Conservation (phyloP, 805 yeast genomes). For the Isabelozyma heimii region DNA sequence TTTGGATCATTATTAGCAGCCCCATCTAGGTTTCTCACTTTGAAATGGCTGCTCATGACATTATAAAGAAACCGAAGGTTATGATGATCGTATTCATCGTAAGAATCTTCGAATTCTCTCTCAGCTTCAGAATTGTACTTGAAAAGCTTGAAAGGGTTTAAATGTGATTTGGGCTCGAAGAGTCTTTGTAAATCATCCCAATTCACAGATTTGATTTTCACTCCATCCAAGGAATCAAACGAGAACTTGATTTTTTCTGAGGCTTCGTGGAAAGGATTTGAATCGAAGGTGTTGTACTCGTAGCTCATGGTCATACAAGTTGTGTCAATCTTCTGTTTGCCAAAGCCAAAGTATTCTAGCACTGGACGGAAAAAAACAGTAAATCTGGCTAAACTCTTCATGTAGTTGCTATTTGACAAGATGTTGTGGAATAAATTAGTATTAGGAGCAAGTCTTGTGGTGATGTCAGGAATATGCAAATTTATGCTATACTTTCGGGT, state of each 20-base stretch:
- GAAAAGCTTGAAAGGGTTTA: constrained; percentile 20
- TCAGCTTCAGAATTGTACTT: constrained; percentile 1
- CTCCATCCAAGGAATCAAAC: constrained; percentile 24
- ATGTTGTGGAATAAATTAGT: constrained; percentile 13
- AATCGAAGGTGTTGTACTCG: constrained; percentile 30
- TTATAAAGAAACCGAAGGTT: constrained; percentile 30
- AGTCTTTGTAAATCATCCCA: constrained; percentile 23
- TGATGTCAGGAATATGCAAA: constrained; percentile 43
- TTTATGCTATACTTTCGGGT: constrained; percentile 32
- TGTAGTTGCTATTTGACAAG: constrained; percentile 4
- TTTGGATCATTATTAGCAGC: constrained; percentile 16
- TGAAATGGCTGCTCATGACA: constrained; percentile 29
- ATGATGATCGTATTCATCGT: constrained; percentile 25
- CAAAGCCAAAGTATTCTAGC: constrained; percentile 10
- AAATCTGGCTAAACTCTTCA: constrained; percentile 8
- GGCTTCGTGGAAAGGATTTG: constrained; percentile 27
- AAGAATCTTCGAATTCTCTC: background rate
- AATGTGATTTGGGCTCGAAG: constrained; percentile 21
- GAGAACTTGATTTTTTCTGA: constrained; percentile 20
- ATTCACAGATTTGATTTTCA: constrained; percentile 19
- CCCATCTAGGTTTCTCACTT: constrained; percentile 26
- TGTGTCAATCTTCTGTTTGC: constrained; percentile 5
- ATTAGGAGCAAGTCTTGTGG: constrained; percentile 30
- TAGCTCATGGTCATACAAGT: constrained; percentile 38
- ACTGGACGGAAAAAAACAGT: constrained; percentile 14